Percentiles rank a stretch among this genome's conserved stretches.
phyloP scores from a whole-genome alignment of 768 basidiomycete species.

The Collybia mongolica region DNA sequence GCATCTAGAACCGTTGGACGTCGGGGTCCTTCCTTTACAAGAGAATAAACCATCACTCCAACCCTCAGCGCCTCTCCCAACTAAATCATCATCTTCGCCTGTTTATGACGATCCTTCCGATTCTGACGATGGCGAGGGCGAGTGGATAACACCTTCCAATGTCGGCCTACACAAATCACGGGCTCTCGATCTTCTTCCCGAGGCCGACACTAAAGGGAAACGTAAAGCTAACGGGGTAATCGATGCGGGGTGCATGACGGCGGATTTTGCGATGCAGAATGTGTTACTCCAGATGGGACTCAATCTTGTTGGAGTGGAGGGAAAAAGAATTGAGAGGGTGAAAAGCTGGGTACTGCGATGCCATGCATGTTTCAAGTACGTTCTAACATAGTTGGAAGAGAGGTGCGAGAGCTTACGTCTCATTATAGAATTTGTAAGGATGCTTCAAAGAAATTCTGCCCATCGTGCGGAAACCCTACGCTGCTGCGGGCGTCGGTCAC shows the following conservation, averaged over 20 bases:
- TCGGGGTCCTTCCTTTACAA: constrained; percentile 39
- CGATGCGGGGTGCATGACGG: constrained; percentile 90
- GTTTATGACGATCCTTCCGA: constrained; percentile 78
- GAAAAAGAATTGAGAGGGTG: constrained; percentile 85
- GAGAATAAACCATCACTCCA: constrained; percentile 16
- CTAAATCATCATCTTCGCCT: constrained; percentile 22
- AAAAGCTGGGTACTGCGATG: constrained; percentile 96
- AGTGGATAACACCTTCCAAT: constrained; percentile 96
- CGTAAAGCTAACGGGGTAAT: constrained; percentile 41
- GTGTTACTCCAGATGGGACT: constrained; percentile 93
- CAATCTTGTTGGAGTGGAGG: constrained; percentile 85
- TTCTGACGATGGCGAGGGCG: constrained; percentile 82
- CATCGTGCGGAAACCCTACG: constrained; percentile 93
- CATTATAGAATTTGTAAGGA: constrained; percentile 88
- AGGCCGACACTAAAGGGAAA: constrained; percentile 35
- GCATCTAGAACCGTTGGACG: constrained; percentile 39
- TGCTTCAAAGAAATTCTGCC: constrained; percentile 92
- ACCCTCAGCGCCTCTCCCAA: constrained; percentile 5
- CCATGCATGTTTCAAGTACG: constrained; percentile 99
- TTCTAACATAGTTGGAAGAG: constrained; percentile 12
- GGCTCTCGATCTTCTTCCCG: constrained; percentile 79
- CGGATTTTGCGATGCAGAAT: constrained; percentile 99
- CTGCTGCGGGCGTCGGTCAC: constrained; percentile 91
- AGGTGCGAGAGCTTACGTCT: background rate
- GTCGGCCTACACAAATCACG: constrained; percentile 83